phyloP scores from a whole-genome alignment of 257 asterid species.

The Echites panduratus region DNA sequence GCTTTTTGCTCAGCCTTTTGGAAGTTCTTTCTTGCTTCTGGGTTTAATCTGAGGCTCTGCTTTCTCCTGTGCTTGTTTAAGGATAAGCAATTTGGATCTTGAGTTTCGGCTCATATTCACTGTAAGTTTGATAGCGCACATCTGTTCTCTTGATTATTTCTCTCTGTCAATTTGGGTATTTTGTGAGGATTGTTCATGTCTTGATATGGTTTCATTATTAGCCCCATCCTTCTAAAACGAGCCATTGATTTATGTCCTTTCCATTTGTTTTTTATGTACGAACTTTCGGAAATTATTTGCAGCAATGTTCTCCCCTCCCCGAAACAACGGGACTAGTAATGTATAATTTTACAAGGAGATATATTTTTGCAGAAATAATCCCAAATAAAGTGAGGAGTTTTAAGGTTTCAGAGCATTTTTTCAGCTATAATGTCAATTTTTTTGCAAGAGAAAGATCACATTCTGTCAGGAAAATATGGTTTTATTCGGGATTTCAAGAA shows the following conservation, averaged over 20 bases:
- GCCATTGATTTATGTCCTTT: neutral
- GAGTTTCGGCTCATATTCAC: conserved; percentile 6
- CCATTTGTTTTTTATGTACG: neutral
- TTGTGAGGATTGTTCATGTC: neutral
- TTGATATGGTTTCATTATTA: neutral
- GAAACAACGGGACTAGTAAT: neutral
- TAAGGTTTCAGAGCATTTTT: neutral
- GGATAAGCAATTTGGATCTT: conserved; percentile 25
- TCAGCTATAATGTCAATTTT: neutral
- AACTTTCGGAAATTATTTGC: neutral
- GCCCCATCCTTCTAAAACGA: neutral
- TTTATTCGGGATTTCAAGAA: neutral
- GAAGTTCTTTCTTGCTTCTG: conserved; percentile 8
- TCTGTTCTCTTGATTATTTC: neutral
- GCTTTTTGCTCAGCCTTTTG: neutral
- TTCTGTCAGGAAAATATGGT: neutral
- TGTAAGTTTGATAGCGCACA: conserved; percentile 9
- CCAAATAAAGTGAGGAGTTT: neutral
- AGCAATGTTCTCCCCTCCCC: neutral
- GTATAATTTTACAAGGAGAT: neutral
- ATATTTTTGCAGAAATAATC: neutral
- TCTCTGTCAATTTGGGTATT: neutral
- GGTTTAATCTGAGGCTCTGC: conserved; percentile 5
- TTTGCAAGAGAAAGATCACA: neutral
- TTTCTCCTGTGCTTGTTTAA: conserved; percentile 12